These are phyloP conservation scores for Noccaea caerulescens DNA, from an alignment of 345 rosid genomes.

Conservation along the genomic window DNA sequence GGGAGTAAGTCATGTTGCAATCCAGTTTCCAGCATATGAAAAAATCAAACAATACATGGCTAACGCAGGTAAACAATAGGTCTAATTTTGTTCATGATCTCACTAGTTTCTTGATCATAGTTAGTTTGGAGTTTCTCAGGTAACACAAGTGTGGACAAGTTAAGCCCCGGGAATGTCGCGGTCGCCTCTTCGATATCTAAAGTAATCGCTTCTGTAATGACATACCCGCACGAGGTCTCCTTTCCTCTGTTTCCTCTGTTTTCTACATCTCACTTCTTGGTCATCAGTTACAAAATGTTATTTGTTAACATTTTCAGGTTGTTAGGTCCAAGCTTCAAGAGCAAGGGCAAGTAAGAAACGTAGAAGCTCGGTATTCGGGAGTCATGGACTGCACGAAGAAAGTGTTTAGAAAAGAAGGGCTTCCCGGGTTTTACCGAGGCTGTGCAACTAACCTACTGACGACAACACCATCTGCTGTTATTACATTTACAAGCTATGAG, in stretches of 20 bases:
- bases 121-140: slow-evolving; percentile 50
- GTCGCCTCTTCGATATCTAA: slow-evolving; percentile 83
- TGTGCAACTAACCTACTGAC: slow-evolving; percentile 79
- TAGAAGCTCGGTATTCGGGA: slow-evolving; percentile 58
- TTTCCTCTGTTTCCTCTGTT: slow-evolving; percentile 10
- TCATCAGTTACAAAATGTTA: not conserved
- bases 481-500: slow-evolving; percentile 83
- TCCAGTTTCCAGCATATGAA: slow-evolving; percentile 96
- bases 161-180: slow-evolving; percentile 69
- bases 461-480: slow-evolving; percentile 87
- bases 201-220: slow-evolving; percentile 77
- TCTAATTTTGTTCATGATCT: not conserved
- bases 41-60: slow-evolving; percentile 82
- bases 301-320: slow-evolving; percentile 54
- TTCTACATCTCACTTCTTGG: not conserved
- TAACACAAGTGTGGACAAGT: slow-evolving; percentile 58
- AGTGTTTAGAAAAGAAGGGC: slow-evolving; percentile 69
- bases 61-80: slow-evolving; percentile 52
- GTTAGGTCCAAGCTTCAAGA: slow-evolving; percentile 94
- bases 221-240: slow-evolving; percentile 93
- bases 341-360: slow-evolving; percentile 71
- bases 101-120: slow-evolving; percentile 41
- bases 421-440: slow-evolving; percentile 81
- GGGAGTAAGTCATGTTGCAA: slow-evolving; percentile 92
- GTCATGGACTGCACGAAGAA: slow-evolving; percentile 77